phyloP scores from a whole-genome alignment of 1,139 yeast species.

The Torulaspora pretoriensis region DNA sequence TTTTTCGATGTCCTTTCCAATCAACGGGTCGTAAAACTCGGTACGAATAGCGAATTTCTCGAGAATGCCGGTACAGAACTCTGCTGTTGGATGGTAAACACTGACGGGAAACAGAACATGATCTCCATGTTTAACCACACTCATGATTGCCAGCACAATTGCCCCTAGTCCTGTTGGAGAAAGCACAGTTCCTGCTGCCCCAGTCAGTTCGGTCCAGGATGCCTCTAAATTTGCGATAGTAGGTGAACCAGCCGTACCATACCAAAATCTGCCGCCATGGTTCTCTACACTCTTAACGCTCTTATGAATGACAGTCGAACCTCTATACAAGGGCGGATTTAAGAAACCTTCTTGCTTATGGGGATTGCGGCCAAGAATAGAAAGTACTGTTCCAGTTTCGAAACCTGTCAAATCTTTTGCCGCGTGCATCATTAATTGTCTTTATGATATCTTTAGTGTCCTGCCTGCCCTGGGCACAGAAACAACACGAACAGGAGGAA shows the following conservation, averaged over 20 bases:
- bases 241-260: conserved; percentile 16
- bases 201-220: conserved; percentile 14
- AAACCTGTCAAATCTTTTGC: neutral
- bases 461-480: too few species aligned
- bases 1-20: conserved; percentile 10
- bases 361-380: conserved; percentile 13
- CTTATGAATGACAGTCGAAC: conserved; percentile 15
- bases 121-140: conserved; percentile 11
- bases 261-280: conserved; percentile 10
- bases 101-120: conserved; percentile 13
- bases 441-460: neutral
- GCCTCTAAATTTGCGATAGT: conserved; percentile 14
- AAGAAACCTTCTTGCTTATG: conserved; percentile 13
- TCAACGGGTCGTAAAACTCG: conserved; percentile 14
- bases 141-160: conserved; percentile 12
- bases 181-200: conserved; percentile 15
- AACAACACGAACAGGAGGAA: too few species aligned
- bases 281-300: conserved; percentile 9
- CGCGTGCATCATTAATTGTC: neutral
- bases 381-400: conserved; percentile 5
- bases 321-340: conserved; percentile 14
- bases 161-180: conserved; percentile 16
- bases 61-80: neutral
- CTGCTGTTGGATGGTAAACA: conserved; percentile 12
- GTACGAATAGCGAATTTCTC: conserved; percentile 6